Conservation (phyloP, 768 basidiomycete species). For the Lentinula raphanica region DNA sequence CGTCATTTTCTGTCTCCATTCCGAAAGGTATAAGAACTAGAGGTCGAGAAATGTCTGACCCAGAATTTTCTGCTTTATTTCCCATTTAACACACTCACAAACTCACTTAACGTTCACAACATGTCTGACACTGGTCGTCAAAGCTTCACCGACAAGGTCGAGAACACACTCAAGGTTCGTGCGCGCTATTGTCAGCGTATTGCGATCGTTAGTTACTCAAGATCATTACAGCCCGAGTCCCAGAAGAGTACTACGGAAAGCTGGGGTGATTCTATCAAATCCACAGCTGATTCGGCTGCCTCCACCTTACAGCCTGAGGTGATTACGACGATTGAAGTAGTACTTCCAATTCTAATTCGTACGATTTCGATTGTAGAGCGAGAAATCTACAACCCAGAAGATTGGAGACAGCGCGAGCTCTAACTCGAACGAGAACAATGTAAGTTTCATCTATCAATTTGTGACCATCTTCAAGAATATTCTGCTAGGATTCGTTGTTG, state of each 20-base stretch:
- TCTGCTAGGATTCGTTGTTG: conserved; percentile 33
- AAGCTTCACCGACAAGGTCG: conserved; percentile 54
- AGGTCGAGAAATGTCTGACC: no score
- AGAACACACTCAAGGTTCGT: conserved; percentile 43
- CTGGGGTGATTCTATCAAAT: conserved; percentile 42
- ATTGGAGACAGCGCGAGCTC: conserved; percentile 41
- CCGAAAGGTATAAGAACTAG: background rate
- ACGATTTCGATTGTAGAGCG: conserved; percentile 28
- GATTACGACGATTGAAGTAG: conserved; percentile 2
- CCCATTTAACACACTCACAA: background rate
- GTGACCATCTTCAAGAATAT: background rate
- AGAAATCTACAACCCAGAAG: conserved; percentile 50
- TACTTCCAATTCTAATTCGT: no score
- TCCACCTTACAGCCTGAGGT: conserved; percentile 49
- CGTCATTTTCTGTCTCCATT: background rate
- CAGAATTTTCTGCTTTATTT: background rate
- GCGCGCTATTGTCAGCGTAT: background rate
- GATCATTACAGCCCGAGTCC: conserved; percentile 44
- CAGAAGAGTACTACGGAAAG: conserved; percentile 54
- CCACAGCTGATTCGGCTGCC: conserved; percentile 40
- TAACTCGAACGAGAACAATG: conserved; percentile 44
- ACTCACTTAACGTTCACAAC: background rate
- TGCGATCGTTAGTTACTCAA: background rate
- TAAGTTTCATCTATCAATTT: conserved; percentile 13
- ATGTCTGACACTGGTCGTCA: conserved; percentile 58